Conservation (phyloP, 1,284 basidiomycete species). For the Ganoderma multipileum region DNA sequence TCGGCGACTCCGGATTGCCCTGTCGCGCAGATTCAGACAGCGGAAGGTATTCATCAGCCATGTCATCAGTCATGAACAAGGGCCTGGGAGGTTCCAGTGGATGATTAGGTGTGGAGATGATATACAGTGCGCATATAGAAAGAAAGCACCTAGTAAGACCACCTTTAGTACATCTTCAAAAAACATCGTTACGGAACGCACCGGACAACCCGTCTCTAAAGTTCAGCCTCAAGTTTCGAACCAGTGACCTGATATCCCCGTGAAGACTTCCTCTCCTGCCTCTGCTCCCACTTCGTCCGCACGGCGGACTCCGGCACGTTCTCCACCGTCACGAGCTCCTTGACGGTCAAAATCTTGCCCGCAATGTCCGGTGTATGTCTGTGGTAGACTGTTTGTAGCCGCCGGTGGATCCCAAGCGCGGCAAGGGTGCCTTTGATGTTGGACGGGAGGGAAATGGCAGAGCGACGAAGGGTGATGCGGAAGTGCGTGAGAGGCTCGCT, state of each 20-base stretch:
- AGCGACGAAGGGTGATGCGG: constrained; percentile 85
- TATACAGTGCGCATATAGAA: constrained; percentile 10
- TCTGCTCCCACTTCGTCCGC: constrained; percentile 68
- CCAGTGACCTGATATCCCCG: constrained; percentile 70
- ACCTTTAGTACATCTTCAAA: not conserved
- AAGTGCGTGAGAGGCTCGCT: constrained; percentile 68
- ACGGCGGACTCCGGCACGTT: constrained; percentile 76
- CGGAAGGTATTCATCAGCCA: not conserved
- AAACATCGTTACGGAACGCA: not conserved
- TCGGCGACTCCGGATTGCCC: too few species aligned
- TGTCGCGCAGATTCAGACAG: not conserved
- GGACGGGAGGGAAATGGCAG: constrained; percentile 80
- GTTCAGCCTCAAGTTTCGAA: constrained; percentile 31
- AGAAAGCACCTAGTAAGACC: constrained; percentile 2
- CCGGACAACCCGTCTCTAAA: constrained; percentile 13
- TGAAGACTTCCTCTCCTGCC: constrained; percentile 64
- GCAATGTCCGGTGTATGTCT: constrained; percentile 75
- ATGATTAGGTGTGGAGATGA: constrained; percentile 10
- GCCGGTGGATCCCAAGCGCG: constrained; percentile 79
- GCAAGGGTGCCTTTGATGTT: constrained; percentile 76
- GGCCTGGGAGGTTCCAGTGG: not conserved
- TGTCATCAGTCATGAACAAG: not conserved
- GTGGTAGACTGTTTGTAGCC: constrained; percentile 86
- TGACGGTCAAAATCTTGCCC: constrained; percentile 83
- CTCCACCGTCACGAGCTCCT: constrained; percentile 87